phyloP scores from a whole-genome alignment of 805 yeast species.

The Scheffersomyces stipitis region DNA sequence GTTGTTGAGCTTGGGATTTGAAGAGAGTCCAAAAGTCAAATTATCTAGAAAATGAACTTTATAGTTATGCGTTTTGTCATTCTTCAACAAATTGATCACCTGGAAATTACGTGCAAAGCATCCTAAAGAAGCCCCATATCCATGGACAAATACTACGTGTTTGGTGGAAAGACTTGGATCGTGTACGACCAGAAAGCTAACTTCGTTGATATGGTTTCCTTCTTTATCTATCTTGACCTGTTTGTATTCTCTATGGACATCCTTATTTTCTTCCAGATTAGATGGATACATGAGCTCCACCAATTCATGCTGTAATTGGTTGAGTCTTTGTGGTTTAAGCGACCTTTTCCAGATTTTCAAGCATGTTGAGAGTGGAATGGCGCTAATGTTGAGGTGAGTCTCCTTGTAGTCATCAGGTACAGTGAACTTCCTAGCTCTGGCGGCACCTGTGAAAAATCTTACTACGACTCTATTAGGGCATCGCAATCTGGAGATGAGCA shows the following conservation, averaged over 20 bases:
- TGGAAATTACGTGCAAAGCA: conserved; percentile 57
- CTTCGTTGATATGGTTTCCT: conserved; percentile 34
- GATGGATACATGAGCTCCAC: conserved; percentile 34
- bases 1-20: conserved; percentile 39
- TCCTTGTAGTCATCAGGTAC: neutral
- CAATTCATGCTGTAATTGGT: conserved; percentile 32
- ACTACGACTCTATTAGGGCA: too few species aligned
- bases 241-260: conserved; percentile 16
- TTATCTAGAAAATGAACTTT: conserved; percentile 52
- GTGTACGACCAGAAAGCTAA: conserved; percentile 30
- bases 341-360: conserved; percentile 19
- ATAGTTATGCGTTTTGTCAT: conserved; percentile 33
- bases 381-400: neutral
- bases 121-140: conserved; percentile 57
- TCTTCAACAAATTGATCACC: conserved; percentile 29
- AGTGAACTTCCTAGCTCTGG: too few species aligned
- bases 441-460: too few species aligned
- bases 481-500: too few species aligned
- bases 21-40: conserved; percentile 51
- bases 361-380: neutral
- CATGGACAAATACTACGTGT: conserved; percentile 54
- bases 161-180: conserved; percentile 21
- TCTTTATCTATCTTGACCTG: conserved; percentile 21
- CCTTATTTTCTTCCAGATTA: conserved; percentile 17
- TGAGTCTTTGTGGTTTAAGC: conserved; percentile 22